phyloP scores from a whole-genome alignment of 805 yeast species.

The Aciculoconidium aculeatum region DNA sequence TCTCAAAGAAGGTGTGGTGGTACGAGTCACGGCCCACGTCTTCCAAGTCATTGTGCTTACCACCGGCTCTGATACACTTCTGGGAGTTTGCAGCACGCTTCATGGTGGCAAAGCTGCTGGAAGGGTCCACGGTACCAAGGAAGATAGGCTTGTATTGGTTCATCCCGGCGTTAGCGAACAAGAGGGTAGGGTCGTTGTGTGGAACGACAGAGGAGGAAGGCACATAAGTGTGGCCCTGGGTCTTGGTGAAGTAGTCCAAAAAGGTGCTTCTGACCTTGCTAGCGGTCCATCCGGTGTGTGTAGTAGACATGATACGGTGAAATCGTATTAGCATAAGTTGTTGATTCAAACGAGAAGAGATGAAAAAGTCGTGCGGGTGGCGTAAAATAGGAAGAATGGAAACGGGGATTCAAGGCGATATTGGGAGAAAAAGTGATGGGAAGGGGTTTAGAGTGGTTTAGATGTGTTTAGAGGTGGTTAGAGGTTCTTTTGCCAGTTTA shows the following conservation, averaged over 20 bases:
- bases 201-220: conserved; percentile 95
- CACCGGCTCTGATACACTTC: conserved; percentile 99
- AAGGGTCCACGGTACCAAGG: conserved; percentile 94
- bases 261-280: conserved; percentile 74
- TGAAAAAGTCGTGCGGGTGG: no score
- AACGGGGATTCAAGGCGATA: no score
- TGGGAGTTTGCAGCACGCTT: conserved; percentile 94
- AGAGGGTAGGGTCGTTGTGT: conserved; percentile 93
- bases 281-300: conserved; percentile 34
- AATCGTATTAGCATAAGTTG: conserved; percentile 12
- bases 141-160: conserved; percentile 98
- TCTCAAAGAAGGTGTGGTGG: conserved; percentile 97
- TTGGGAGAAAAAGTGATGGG: no score
- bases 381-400: no score
- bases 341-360: neutral
- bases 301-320: conserved; percentile 20
- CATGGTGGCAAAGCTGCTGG: conserved; percentile 76
- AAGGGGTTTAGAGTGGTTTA: no score
- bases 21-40: conserved; percentile 98
- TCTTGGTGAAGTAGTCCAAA: conserved; percentile 67
- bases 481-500: no score
- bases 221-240: conserved; percentile 68
- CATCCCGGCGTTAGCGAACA: conserved; percentile 99
- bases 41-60: conserved; percentile 96
- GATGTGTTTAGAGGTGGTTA: no score